Conservation (phyloP, 257 asterid species). For the Striga asiatica region DNA sequence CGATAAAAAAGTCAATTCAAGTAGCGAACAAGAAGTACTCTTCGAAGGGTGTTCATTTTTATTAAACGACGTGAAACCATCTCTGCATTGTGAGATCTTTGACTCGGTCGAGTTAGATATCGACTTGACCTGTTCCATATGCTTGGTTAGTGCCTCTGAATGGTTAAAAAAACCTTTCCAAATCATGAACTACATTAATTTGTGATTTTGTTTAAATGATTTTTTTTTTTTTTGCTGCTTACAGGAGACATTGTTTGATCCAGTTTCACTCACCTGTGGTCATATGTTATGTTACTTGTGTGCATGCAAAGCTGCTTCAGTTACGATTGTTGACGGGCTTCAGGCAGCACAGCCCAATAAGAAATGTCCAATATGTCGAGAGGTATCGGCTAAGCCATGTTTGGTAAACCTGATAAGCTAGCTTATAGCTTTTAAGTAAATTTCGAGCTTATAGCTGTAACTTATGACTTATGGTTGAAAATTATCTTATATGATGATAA, state of each 20-base stretch:
- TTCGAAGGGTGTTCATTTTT: conserved; percentile 56
- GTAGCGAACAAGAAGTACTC: conserved; percentile 26
- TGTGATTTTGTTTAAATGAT: neutral
- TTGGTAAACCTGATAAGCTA: too few relatives aligned
- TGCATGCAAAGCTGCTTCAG: conserved; percentile 90
- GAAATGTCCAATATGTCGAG: conserved; percentile 90
- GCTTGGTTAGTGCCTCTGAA: conserved; percentile 61
- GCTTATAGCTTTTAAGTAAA: too few relatives aligned
- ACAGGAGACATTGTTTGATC: conserved; percentile 87
- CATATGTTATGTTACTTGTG: conserved; percentile 88
- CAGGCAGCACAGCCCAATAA: conserved; percentile 32
- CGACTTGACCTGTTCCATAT: conserved; percentile 85
- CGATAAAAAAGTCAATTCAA: conserved; percentile 15
- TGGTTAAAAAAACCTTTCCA: neutral
- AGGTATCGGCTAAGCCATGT: too few relatives aligned
- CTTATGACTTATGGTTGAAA: too few relatives aligned
- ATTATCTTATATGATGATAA: too few relatives aligned
- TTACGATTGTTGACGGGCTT: conserved; percentile 74
- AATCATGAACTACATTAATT: neutral
- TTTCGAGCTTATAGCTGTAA: too few relatives aligned
- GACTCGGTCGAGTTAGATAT: conserved; percentile 73
- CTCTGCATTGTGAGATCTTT: conserved; percentile 63
- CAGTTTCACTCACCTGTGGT: conserved; percentile 76
- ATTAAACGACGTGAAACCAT: conserved; percentile 52
- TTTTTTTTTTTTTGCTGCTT: neutral